A percentile compares a stretch with the other conserved stretches of the same genome.
Conservation (phyloP, 2,329 filamentous ascomycete genomes). For the Pyrenochaeta sp. region DNA sequence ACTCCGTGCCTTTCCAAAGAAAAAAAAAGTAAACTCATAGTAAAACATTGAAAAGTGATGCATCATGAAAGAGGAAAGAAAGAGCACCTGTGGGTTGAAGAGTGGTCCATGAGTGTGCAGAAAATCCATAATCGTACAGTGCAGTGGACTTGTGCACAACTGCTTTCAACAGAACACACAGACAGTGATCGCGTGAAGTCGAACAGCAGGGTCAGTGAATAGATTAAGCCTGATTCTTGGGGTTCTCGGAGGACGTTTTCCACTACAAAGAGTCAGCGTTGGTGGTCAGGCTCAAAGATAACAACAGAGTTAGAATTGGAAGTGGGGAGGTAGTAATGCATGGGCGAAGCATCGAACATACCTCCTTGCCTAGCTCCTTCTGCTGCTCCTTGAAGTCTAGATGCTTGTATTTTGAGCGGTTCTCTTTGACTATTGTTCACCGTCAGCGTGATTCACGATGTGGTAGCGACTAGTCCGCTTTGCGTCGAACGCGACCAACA, state of each 20-base stretch:
- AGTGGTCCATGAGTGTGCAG: background rate
- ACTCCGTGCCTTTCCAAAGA: background rate
- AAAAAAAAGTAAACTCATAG: background rate
- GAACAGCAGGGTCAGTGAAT: background rate
- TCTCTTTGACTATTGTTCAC: constrained; percentile 41
- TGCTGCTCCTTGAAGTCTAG: constrained; percentile 47
- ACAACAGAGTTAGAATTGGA: background rate
- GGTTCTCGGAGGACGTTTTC: constrained; percentile 47
- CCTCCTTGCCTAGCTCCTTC: constrained; percentile 47
- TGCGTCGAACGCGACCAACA: constrained; percentile 23
- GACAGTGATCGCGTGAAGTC: background rate
- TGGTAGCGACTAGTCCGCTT: background rate
- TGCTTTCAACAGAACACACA: background rate
- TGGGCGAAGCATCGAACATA: constrained; percentile 19
- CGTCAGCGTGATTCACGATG: constrained; percentile 19
- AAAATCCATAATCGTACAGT: background rate
- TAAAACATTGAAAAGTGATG: background rate
- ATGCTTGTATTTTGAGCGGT: constrained; percentile 46
- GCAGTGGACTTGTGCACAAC: background rate
- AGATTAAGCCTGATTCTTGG: constrained; percentile 39
- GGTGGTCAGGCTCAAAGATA: background rate
- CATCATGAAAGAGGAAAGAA: background rate
- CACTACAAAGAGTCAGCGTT: constrained; percentile 33
- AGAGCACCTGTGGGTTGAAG: background rate
- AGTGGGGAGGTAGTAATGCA: background rate